phyloP scores from a whole-genome alignment of 1,139 yeast genomes.

The Nakaseomyces kungkrabaensis region DNA sequence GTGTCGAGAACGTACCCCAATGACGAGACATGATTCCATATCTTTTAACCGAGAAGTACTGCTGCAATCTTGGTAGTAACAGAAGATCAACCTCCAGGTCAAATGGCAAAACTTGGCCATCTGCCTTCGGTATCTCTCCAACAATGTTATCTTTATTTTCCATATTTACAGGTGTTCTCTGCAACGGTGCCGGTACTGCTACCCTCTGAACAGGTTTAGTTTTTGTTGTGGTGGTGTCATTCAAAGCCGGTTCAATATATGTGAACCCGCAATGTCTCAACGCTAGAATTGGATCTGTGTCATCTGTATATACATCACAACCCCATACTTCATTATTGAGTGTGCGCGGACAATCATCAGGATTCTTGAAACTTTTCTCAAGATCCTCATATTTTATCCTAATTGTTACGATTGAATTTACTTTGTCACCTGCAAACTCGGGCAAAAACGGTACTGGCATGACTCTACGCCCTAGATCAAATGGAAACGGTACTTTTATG shows the following conservation, averaged over 20 bases:
- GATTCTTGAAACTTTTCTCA: conserved; percentile 24
- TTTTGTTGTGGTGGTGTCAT: background rate
- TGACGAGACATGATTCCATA: conserved; percentile 64
- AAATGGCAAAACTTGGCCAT: conserved; percentile 15
- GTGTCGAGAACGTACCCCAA: conserved; percentile 39
- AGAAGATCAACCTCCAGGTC: conserved; percentile 65
- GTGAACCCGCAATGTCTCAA: conserved; percentile 68
- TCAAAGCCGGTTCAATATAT: conserved; percentile 30
- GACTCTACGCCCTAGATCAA: conserved; percentile 7
- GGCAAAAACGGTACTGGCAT: conserved; percentile 26
- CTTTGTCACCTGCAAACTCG: conserved; percentile 12
- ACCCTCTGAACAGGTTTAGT: background rate
- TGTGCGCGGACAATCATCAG: conserved; percentile 13
- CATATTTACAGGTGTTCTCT: conserved; percentile 31
- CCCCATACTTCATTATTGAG: conserved; percentile 73
- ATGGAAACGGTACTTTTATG: conserved; percentile 23
- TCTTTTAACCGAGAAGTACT: conserved; percentile 53
- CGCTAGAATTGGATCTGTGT: conserved; percentile 71
- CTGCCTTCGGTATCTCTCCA: conserved; percentile 23
- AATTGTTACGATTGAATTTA: conserved; percentile 18
- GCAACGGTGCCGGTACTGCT: conserved; percentile 4
- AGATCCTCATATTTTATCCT: conserved; percentile 17
- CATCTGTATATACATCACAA: conserved; percentile 85
- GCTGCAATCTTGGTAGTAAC: conserved; percentile 55
- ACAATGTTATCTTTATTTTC: conserved; percentile 24